Evolutionary conservation across 2,329 filamentous ascomycete species (phyloP), one percentile per base, ranked within the genome.

Genomic region (Nigrograna mackinnonii): DNA sequence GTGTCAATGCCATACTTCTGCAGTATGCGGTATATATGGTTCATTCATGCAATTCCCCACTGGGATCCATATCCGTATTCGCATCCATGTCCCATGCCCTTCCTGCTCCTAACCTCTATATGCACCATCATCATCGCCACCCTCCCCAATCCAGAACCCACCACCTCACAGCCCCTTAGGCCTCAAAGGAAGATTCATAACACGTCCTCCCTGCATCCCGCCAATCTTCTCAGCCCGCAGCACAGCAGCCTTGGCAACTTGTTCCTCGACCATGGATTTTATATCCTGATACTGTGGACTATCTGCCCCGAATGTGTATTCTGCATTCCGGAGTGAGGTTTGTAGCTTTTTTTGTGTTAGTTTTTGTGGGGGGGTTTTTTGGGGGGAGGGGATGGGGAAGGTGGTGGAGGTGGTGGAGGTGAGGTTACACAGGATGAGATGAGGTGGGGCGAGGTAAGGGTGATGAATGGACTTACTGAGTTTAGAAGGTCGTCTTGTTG

Each of bases 281-380:
- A 68, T 62, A 36, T 41, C 43, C 30, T 37, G 45, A 40, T 66
- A 67, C 28, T 68, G 64, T 9, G 42, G 35, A 43, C 64, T 68
- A 2, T 47, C 11, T 1, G 53, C 40, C 5, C 66, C 64, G 40
- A 68, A 67, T 2, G 66, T 67, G 9, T 60, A 40, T 5, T 59
- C 53, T 7, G 60, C 53, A 26, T 68, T 68, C 43, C 63, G 66
- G 17, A 68, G 55, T 5, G 63, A 67, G 4, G 59, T 57, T 36
- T 67, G 52, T 6, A 68, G 55, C 65, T 68, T 31, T 19, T 3
- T 13, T 26, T 17, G n/a, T 9, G 42, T 45, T 41, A 45, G 38
- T n/a, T n/a, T n/a, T n/a, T n/a, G n/a, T 14, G 30, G 16, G 12
- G 37, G 6, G 35, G 22, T 26, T 4, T 32, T 11, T 26, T 24